phyloP scores from a whole-genome alignment of 108 stramenopile genomes.

The Conticribra guillardii region DNA sequence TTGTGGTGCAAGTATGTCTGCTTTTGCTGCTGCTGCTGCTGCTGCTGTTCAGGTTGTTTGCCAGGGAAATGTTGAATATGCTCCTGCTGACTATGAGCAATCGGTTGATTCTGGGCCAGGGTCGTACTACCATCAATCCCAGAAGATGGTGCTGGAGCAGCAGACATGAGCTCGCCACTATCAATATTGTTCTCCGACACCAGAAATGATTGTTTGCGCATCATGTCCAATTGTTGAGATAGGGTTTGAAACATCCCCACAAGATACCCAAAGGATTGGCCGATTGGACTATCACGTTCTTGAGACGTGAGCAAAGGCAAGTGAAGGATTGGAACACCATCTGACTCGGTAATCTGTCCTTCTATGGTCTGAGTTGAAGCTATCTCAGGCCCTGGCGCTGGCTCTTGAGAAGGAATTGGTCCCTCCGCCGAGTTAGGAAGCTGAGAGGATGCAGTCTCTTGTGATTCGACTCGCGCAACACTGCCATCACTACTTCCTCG shows the following conservation, averaged over 20 bases:
- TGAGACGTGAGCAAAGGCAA: constrained; percentile 69
- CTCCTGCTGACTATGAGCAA: not conserved
- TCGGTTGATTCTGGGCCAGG: not conserved
- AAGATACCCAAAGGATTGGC: constrained; percentile 79
- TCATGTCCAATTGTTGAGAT: constrained; percentile 68
- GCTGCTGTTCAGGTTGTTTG: constrained; percentile 1
- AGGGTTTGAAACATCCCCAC: constrained; percentile 86
- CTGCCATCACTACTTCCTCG: not conserved
- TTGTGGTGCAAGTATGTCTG: not conserved
- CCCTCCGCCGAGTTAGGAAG: not conserved
- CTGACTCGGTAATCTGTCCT: constrained; percentile 3
- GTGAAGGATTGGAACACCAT: constrained; percentile 44
- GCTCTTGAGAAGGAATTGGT: constrained; percentile 5
- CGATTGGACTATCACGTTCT: constrained; percentile 78
- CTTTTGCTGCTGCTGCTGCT: not conserved
- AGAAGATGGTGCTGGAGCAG: constrained; percentile 4
- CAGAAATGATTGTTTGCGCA: constrained; percentile 27
- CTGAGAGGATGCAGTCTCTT: not conserved
- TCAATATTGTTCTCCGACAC: not conserved
- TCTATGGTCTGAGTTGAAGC: not conserved
- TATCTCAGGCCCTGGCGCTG: not conserved
- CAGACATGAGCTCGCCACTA: constrained; percentile 28
- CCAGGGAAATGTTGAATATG: not conserved
- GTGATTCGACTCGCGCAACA: not conserved
- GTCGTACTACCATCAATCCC: not conserved